A percentile compares a stretch with the other conserved stretches of the same genome.
phyloP scores from a whole-genome alignment of 139 green algal species.

The Pseudopediastrum boryanum region DNA sequence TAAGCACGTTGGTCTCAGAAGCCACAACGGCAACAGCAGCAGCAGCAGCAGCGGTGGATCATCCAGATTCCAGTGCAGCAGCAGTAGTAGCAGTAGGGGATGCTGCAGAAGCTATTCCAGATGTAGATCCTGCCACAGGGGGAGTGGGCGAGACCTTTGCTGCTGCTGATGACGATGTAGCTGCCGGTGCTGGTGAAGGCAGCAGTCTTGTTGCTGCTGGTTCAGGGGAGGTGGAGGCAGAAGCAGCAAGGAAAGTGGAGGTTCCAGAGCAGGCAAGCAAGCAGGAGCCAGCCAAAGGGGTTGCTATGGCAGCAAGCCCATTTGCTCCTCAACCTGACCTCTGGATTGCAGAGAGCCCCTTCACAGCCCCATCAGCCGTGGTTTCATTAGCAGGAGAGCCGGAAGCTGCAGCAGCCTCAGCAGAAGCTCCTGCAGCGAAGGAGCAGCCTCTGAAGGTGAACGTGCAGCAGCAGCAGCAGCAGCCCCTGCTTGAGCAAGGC shows the following conservation, averaged over 20 bases:
- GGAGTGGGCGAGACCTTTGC: neutral
- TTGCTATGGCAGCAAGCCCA: no score
- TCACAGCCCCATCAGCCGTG: no score
- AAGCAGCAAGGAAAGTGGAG: no score
- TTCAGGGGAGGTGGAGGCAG: no score
- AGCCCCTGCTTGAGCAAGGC: neutral
- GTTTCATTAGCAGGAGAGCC: no score
- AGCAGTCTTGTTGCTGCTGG: neutral
- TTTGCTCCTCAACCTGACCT: no score
- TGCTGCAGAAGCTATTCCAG: constrained; percentile 3
- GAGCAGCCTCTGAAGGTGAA: neutral
- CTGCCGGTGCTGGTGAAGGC: neutral
- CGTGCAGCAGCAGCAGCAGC: constrained; percentile 8
- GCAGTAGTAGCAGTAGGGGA: neutral
- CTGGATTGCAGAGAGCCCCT: no score
- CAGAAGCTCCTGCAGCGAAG: constrained; percentile 2
- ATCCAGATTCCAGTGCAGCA: neutral
- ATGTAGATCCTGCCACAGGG: no score
- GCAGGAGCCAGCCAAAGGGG: no score
- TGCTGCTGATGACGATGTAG: neutral
- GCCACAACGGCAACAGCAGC: no score
- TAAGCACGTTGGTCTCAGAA: no score
- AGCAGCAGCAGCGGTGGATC: neutral
- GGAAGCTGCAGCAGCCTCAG: neutral
- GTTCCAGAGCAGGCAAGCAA: no score